Evolutionary conservation across 352 stramenopile species (phyloP), one percentile per base, ranked within the genome.

Genomic region (Pythium aristosporum): DNA sequence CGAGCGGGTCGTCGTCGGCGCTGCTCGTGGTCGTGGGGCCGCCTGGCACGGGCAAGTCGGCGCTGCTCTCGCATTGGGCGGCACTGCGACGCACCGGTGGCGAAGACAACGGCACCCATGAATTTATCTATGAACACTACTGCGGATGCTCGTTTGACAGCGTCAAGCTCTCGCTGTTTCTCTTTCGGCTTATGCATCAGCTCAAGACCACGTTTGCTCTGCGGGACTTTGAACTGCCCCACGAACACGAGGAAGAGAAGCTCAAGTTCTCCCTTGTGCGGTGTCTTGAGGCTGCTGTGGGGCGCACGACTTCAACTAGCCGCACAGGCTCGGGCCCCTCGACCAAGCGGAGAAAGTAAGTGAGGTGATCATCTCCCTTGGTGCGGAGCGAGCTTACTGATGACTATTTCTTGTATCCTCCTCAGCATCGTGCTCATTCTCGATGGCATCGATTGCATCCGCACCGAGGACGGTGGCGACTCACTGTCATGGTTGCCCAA

Each of bases 111-210:
- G 59, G 58, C 25, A 63, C 59, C 1, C 68, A 77, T 25, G 84
- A 92, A 61, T 72, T 93, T 47, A 89, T 94, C 58, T 92, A 91
- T 53, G 77, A 92, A 41, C 86, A 94, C 69, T 92, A 92, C 54
- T 67, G 71, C 13, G 86, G 86, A 12, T 92, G 86, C 58, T 93
- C 86, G 18, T 94, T 88, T 59, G 86, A 94, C 63, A 91, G 80
- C 54, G 82, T 94, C 56, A 90, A 92, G 61, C 70, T 94, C 15
- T 89, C 85, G 51, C 66, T 91, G 44, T 90, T 92, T 67, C 74
- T 94, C 23, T 94, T 91, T 63, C 79, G 86, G 28, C 80, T 92
- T 57, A 93, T 94, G 82, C 75, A 79, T 51, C 77, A 92, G 59
- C 73, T 94, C 64, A 90, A 90, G 43, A 71, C 79, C 21, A 82